phyloP scores from a whole-genome alignment of 495 filamentous ascomycete species.

The Chaetomium fimeti region DNA sequence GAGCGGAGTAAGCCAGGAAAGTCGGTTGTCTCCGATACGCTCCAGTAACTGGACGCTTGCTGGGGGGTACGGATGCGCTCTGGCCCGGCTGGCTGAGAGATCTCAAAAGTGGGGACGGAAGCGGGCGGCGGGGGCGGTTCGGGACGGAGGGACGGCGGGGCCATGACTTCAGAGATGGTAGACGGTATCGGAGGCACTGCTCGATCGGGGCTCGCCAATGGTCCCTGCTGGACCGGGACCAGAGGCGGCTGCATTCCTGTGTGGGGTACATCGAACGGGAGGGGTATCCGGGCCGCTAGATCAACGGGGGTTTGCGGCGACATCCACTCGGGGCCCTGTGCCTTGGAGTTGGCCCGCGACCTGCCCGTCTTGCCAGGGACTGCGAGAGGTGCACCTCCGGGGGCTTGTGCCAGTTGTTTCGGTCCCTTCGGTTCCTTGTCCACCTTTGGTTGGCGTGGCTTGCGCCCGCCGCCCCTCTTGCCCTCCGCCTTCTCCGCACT shows the following conservation, averaged over 20 bases:
- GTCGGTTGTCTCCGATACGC: conserved; percentile 82
- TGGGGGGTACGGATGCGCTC: conserved; percentile 52
- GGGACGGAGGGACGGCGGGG: conserved; percentile 50
- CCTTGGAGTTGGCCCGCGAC: conserved; percentile 48
- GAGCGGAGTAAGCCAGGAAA: conserved; percentile 74
- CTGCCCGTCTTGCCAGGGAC: conserved; percentile 39
- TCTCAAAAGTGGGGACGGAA: conserved; percentile 42
- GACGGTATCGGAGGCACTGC: conserved; percentile 32
- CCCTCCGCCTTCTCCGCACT: conserved; percentile 55
- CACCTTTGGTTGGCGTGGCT: conserved; percentile 47
- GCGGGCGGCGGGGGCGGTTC: conserved; percentile 43
- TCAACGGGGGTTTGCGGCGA: conserved; percentile 38
- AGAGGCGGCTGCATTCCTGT: conserved; percentile 44
- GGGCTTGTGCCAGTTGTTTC: conserved; percentile 37
- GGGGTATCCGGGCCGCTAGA: conserved; percentile 27
- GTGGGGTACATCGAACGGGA: conserved; percentile 39
- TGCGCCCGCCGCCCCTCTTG: conserved; percentile 40
- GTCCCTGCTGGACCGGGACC: conserved; percentile 34
- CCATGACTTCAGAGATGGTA: conserved; percentile 50
- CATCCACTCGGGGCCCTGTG: conserved; percentile 42
- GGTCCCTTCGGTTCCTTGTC: conserved; percentile 39
- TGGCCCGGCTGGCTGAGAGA: conserved; percentile 38
- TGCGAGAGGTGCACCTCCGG: conserved; percentile 44
- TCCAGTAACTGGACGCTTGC: conserved; percentile 93
- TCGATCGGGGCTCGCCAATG: conserved; percentile 42